These are phyloP conservation scores for Odontarrhena argentea DNA, from an alignment of 345 rosid species.

Conservation along the genomic window DNA sequence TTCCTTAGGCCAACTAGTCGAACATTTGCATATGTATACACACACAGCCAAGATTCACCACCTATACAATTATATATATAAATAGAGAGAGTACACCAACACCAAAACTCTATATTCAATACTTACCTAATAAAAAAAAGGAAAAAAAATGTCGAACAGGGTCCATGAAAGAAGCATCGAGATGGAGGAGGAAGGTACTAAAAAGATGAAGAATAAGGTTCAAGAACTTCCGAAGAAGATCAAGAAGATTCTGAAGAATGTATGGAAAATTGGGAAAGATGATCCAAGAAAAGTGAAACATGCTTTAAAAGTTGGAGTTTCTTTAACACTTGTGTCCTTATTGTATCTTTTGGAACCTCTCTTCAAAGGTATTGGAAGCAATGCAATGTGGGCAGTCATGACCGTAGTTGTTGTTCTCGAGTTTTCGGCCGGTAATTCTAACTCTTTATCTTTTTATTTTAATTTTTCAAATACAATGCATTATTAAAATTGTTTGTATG, in stretches of 20 bases:
- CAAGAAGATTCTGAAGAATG: slow-evolving; percentile 41
- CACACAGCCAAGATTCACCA: neutral
- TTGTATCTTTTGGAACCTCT: slow-evolving; percentile 67
- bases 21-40: neutral
- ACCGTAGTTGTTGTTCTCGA: slow-evolving; percentile 87
- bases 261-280: slow-evolving; percentile 58
- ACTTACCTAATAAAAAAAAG: slow-evolving; percentile 6
- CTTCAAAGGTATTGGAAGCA: slow-evolving; percentile 59
- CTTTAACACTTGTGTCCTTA: slow-evolving; percentile 66
- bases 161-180: slow-evolving; percentile 45
- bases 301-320: slow-evolving; percentile 70
- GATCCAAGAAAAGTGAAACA: slow-evolving; percentile 75
- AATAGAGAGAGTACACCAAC: slow-evolving; percentile 1
- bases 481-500: too few species aligned
- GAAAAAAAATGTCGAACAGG: slow-evolving; percentile 39
- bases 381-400: slow-evolving; percentile 83
- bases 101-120: slow-evolving; percentile 6
- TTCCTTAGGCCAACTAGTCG: neutral
- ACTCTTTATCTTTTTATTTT: neutral
- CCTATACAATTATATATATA: slow-evolving; percentile 26
- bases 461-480: neutral
- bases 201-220: slow-evolving; percentile 33
- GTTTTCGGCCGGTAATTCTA: slow-evolving; percentile 63
- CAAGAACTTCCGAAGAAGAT: slow-evolving; percentile 36
- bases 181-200: slow-evolving; percentile 18